Evolutionary conservation across 2,329 filamentous ascomycete genomes (phyloP).

Genomic region (Blastomyces gilchristii): DNA sequence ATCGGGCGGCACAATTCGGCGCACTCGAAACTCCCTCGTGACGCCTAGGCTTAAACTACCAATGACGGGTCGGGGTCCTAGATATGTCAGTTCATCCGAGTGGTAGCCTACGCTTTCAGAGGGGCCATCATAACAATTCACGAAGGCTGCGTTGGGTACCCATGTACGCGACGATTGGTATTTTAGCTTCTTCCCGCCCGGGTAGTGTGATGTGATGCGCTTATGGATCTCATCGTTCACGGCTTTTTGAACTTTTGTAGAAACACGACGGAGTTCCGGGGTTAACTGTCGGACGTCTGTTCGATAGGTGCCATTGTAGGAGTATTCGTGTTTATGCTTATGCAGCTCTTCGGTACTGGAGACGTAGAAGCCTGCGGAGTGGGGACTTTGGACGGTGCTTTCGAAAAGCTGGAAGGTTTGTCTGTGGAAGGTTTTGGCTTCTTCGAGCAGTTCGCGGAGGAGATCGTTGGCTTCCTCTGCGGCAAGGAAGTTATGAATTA

Average conservation of each 20-base stretch:
- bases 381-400: constrained; percentile 71
- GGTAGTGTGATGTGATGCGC: constrained; percentile 60
- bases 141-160: constrained; percentile 82
- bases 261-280: constrained; percentile 61
- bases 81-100: constrained; percentile 82
- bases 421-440: constrained; percentile 60
- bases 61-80: constrained; percentile 79
- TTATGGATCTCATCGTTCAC: constrained; percentile 69
- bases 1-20: constrained; percentile 55
- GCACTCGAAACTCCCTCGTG: constrained; percentile 82
- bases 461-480: constrained; percentile 60
- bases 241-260: constrained; percentile 56
- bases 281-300: constrained; percentile 67
- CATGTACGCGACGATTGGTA: constrained; percentile 65
- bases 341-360: constrained; percentile 59
- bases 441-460: constrained; percentile 62
- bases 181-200: constrained; percentile 59
- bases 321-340: constrained; percentile 66
- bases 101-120: constrained; percentile 84
- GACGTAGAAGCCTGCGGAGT: constrained; percentile 76
- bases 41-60: constrained; percentile 86
- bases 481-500: constrained; percentile 84
- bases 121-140: constrained; percentile 83
- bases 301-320: constrained; percentile 72
- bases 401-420: constrained; percentile 81